Evolutionary conservation across 2,329 filamentous ascomycete species (phyloP).

Genomic region (Cladosporium cucumerinum): DNA sequence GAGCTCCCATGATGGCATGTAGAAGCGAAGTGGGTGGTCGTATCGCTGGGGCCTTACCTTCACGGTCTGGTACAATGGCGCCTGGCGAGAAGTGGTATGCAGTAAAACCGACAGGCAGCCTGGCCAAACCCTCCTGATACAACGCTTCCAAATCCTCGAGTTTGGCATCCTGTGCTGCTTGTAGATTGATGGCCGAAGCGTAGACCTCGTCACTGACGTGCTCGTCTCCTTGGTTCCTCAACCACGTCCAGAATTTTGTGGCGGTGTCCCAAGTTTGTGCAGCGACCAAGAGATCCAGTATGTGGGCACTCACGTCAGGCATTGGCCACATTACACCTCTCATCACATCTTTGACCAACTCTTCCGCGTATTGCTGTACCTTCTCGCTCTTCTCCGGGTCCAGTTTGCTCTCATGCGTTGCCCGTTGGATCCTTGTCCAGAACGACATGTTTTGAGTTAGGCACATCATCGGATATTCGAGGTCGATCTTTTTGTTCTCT

Average conservation of each 20-base stretch:
- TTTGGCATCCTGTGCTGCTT: slow-evolving; percentile 40
- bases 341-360: slow-evolving; percentile 41
- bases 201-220: slow-evolving; percentile 45
- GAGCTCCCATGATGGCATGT: slow-evolving; percentile 48
- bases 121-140: slow-evolving; percentile 44
- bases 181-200: slow-evolving; percentile 49
- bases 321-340: slow-evolving; percentile 29
- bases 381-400: slow-evolving; percentile 6
- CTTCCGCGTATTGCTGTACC: slow-evolving; percentile 33
- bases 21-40: slow-evolving; percentile 40
- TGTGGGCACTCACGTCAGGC: neutral
- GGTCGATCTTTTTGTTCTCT: neutral
- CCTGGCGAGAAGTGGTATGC: slow-evolving; percentile 48
- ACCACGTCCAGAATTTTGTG: slow-evolving; percentile 48
- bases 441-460: neutral
- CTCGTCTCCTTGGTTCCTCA: slow-evolving; percentile 41
- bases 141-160: slow-evolving; percentile 45
- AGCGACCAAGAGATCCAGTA: neutral
- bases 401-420: neutral
- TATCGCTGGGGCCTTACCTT: slow-evolving; percentile 25
- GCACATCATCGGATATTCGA: neutral
- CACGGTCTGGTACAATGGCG: slow-evolving; percentile 45
- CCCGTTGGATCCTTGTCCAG: neutral
- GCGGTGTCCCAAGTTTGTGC: slow-evolving; percentile 33
- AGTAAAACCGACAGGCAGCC: slow-evolving; percentile 47